Evolutionary conservation across 305 asterid genomes (phyloP).

Genomic region (Solanum aculeatissimum): DNA sequence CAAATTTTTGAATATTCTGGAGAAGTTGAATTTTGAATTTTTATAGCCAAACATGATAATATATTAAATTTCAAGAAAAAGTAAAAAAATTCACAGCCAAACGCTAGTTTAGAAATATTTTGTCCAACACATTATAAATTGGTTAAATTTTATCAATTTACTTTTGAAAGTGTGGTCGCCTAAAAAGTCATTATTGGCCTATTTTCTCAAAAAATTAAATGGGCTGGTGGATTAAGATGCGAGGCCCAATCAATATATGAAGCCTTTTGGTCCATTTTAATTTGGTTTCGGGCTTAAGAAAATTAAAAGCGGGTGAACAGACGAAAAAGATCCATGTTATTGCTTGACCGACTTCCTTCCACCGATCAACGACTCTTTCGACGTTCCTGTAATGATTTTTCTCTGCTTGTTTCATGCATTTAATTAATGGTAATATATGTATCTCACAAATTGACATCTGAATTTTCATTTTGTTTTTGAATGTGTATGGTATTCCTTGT

Average conservation of each 20-base stretch:
- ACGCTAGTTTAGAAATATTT: not conserved
- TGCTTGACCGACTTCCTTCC: conserved; percentile 16
- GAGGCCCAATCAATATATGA: not conserved
- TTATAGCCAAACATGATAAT: not conserved
- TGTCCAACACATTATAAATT: not conserved
- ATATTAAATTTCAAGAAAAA: not conserved
- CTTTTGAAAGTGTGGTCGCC: not conserved
- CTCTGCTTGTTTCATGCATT: conserved; percentile 2
- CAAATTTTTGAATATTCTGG: not conserved
- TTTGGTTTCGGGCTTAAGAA: not conserved
- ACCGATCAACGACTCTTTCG: conserved; percentile 23
- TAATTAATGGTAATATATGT: not conserved
- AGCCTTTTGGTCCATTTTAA: not conserved
- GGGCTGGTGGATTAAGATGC: not conserved
- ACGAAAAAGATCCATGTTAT: conserved; percentile 15
- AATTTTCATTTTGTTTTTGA: not conserved
- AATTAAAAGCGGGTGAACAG: conserved; percentile 12
- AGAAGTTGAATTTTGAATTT: not conserved
- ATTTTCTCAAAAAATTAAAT: not conserved
- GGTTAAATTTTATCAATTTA: not conserved
- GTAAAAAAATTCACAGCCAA: not conserved
- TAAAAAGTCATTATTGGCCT: not conserved
- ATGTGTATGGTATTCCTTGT: not conserved
- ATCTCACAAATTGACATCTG: not conserved
- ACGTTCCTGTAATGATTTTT: conserved; percentile 9